Base-by-base conservation (phyloP, 768 basidiomycete genomes). In the Suillus brevipes region DNA sequence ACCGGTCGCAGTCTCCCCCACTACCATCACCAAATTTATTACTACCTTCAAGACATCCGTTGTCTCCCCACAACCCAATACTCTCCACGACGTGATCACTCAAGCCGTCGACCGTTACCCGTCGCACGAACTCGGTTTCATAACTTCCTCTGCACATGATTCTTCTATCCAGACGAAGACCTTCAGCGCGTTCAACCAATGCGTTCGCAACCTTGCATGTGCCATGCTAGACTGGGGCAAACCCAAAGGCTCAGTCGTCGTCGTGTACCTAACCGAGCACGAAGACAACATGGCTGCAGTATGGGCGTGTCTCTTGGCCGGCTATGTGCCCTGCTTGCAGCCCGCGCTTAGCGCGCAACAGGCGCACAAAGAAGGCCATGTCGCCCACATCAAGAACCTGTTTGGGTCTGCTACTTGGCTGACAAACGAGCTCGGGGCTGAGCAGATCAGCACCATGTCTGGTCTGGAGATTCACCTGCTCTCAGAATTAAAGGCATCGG, bases 221-320 rank as follows among this genome's bases (percentile, higher is more conserved):
- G 73, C 72, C 18, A 58, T 73, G 40, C 64, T 65, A 36, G 53
- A 62, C 2, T 73, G 72, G 75, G 67, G 63, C 4, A 77, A 69
- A 42, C 72, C 75, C 20, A 13, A 61, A 1, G 75, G 74, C 0
- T 74, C 74, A 1, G 31, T 75, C 13, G 7, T 77, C 6, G 65
- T 75, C 12, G 65, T 76, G 0, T 76, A 76, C 60, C 65, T 76
- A n/a, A 77, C 73, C 0, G 76, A 76, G 43, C 75, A 76, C 28
- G 74, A 76, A 58, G 76, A 76, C 52, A 76, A 77, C 52, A 76
- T 77, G 75, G 68, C 66, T 2, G 75, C 75, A 7, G 62, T 76
- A 20, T 76, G 75, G 75, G 74, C 75, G 0, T 76, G 73, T 60
- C 60, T 76, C 1, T 64, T 76, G 36, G 76, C 74, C 4, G 75